phyloP scores from a whole-genome alignment of 768 basidiomycete species.

The Podaxis sp. region DNA sequence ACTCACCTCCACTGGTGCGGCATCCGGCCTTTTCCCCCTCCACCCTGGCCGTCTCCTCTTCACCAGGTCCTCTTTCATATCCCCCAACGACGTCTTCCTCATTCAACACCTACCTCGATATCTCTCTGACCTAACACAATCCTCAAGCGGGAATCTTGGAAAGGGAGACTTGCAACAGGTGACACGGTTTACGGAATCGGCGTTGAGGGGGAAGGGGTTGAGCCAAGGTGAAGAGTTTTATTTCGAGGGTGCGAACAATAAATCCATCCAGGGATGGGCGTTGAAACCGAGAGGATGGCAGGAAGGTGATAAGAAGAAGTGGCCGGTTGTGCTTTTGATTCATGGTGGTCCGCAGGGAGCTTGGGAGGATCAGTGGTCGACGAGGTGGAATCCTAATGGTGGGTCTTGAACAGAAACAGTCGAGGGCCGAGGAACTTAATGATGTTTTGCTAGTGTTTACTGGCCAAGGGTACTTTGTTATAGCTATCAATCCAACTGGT shows the following conservation, averaged over 20 bases:
- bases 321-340: conserved; percentile 78
- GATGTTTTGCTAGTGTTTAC: conserved; percentile 59
- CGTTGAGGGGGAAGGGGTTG: conserved; percentile 58
- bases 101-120: conserved; percentile 41
- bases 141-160: not conserved
- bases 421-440: not conserved
- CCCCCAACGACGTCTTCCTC: conserved; percentile 79
- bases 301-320: conserved; percentile 65
- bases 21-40: conserved; percentile 63
- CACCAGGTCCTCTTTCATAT: conserved; percentile 69
- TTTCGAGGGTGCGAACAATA: conserved; percentile 81
- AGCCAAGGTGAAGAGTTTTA: conserved; percentile 77
- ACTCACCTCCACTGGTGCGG: conserved; percentile 58
- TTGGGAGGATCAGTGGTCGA: conserved; percentile 92
- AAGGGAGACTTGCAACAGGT: conserved; percentile 43
- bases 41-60: conserved; percentile 64
- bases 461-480: conserved; percentile 84
- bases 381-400: conserved; percentile 91
- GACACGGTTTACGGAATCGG: conserved; percentile 61
- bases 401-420: conserved; percentile 7
- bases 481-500: conserved; percentile 92
- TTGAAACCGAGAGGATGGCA: conserved; percentile 80
- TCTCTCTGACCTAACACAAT: conserved; percentile 2
- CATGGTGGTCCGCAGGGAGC: conserved; percentile 84
- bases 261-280: conserved; percentile 81